phyloP scores from a whole-genome alignment of 2,329 filamentous ascomycete species.

The Fusarium pseudocircinatum region DNA sequence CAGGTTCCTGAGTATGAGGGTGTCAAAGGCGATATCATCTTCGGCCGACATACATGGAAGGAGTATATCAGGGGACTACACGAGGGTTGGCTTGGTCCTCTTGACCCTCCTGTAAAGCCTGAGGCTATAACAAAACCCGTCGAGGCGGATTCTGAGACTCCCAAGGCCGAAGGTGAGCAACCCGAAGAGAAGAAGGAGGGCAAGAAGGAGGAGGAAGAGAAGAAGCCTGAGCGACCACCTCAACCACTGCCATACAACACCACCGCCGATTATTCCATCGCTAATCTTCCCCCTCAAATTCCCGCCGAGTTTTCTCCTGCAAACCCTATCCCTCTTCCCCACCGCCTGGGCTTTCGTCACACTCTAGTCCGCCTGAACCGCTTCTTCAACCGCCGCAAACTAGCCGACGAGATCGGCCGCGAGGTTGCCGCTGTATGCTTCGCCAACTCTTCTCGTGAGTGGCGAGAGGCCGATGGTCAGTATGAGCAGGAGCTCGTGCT shows the following conservation, averaged over 20 bases:
- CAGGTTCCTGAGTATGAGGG: constrained; percentile 78
- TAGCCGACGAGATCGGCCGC: constrained; percentile 89
- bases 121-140: constrained; percentile 37
- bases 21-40: constrained; percentile 82
- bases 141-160: constrained; percentile 38
- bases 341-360: constrained; percentile 91
- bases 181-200: constrained; percentile 54
- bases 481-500: constrained; percentile 65
- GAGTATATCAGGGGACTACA: constrained; percentile 94
- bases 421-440: constrained; percentile 89
- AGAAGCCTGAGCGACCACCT: constrained; percentile 66
- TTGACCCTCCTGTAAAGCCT: constrained; percentile 66
- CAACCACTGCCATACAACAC: constrained; percentile 80
- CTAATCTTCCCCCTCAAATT: constrained; percentile 70
- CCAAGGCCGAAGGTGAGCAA: constrained; percentile 40
- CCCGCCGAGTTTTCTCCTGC: constrained; percentile 79
- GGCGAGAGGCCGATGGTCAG: constrained; percentile 53
- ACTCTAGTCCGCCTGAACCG: constrained; percentile 87
- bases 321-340: constrained; percentile 79
- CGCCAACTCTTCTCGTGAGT: constrained; percentile 64
- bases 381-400: constrained; percentile 82
- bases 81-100: constrained; percentile 93
- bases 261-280: constrained; percentile 74
- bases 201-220: constrained; percentile 57
- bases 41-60: constrained; percentile 95